These are phyloP conservation scores for Metroxylon sagu DNA, from an alignment of 176 grass and related monocot species.

Conservation along the genomic window DNA sequence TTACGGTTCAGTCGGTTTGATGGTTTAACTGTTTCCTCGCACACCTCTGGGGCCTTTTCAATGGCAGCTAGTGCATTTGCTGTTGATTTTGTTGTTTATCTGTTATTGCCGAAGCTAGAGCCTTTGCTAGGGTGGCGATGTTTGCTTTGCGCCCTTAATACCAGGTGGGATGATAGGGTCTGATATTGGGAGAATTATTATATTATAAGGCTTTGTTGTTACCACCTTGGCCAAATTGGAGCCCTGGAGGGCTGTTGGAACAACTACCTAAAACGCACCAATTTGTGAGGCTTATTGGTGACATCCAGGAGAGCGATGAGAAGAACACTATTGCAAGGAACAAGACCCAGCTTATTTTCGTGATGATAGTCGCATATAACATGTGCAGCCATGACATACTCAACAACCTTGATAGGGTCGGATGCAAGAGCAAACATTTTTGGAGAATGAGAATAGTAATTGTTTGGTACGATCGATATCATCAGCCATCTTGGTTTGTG, in stretches of 20 bases:
- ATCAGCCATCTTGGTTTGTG: neutral
- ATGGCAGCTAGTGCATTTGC: no score
- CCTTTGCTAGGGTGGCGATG: no score
- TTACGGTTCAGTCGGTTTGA: no score
- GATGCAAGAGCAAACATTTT: neutral
- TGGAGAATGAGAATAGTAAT: constrained; percentile 1
- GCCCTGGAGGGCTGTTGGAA: neutral
- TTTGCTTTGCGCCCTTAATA: no score
- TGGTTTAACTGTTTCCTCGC: no score
- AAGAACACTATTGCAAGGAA: neutral
- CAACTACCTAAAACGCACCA: neutral
- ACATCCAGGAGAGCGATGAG: neutral
- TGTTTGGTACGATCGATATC: constrained; percentile 2
- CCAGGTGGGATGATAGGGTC: neutral
- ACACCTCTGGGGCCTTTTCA: no score
- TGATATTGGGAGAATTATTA: neutral
- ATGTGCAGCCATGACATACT: neutral
- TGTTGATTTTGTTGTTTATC: no score
- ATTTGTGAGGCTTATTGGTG: neutral
- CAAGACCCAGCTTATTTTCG: neutral
- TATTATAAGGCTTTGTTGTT: neutral
- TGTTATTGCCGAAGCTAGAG: no score
- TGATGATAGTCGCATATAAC: constrained; percentile 9
- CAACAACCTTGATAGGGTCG: no score
- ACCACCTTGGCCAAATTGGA: neutral